These are phyloP conservation scores for Beauveria pseudobassiana DNA, from an alignment of 2,329 filamentous ascomycete genomes.

Conservation along the genomic window DNA sequence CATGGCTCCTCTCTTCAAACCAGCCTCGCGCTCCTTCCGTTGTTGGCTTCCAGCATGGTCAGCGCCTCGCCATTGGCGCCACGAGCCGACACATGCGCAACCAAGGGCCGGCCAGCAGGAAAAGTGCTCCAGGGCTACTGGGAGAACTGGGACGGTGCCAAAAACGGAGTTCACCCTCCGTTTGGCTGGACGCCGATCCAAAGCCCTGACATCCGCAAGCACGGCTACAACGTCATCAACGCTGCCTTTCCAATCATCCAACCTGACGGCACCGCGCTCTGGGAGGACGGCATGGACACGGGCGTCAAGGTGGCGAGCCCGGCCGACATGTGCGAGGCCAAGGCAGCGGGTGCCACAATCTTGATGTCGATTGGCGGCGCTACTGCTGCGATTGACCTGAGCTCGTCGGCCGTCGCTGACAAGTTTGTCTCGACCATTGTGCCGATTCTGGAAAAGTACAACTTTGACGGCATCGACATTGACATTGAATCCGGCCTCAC, in stretches of 20 bases:
- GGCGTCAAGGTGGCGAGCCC: constrained; percentile 24
- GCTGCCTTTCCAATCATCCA: constrained; percentile 28
- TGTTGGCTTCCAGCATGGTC: constrained; percentile 11
- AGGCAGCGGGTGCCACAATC: constrained; percentile 26
- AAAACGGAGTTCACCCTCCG: constrained; percentile 25
- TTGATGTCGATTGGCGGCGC: constrained; percentile 29
- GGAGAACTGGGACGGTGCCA: constrained; percentile 30
- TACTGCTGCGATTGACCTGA: constrained; percentile 26
- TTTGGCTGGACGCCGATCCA: constrained; percentile 28
- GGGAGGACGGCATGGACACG: constrained; percentile 27
- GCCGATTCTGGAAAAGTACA: constrained; percentile 27
- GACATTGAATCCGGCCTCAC: constrained; percentile 27
- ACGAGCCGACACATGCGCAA: constrained; percentile 20
- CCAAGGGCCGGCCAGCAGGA: constrained; percentile 25
- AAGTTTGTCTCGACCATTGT: constrained; percentile 28
- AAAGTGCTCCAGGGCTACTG: constrained; percentile 29
- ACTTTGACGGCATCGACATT: constrained; percentile 30
- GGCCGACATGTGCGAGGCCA: constrained; percentile 26
- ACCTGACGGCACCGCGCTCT: constrained; percentile 25
- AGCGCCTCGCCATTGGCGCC: constrained; percentile 10
- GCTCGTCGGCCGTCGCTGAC: constrained; percentile 24
- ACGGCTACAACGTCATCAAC: constrained; percentile 29
- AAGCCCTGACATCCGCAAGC: constrained; percentile 20
- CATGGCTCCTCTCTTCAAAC: constrained; percentile 15
- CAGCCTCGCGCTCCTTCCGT: constrained; percentile 14